Evolutionary conservation across 257 asterid species (phyloP).

Genomic region (Nyctanthes arbortristis): DNA sequence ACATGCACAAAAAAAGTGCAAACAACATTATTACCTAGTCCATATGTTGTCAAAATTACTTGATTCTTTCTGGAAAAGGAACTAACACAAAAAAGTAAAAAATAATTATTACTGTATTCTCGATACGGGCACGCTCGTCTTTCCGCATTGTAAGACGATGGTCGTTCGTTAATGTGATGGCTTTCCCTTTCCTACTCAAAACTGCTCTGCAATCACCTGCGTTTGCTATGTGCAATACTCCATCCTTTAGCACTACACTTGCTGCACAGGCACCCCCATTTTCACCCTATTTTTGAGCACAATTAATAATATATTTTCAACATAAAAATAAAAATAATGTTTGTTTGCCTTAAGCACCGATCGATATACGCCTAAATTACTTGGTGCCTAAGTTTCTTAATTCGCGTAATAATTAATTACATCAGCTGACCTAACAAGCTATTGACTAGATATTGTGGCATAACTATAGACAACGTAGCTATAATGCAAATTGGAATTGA

Average conservation of each 20-base stretch:
- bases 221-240: conserved; percentile 43
- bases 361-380: neutral
- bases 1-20: neutral
- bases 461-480: too few relatives aligned
- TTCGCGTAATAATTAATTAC: too few relatives aligned
- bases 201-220: conserved; percentile 55
- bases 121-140: conserved; percentile 48
- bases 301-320: too few relatives aligned
- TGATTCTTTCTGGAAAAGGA: neutral
- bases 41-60: neutral
- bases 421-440: neutral
- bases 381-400: neutral
- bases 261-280: conserved; percentile 60
- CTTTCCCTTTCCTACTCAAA: conserved; percentile 41
- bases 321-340: neutral
- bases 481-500: neutral
- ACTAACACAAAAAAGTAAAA: neutral
- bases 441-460: too few relatives aligned
- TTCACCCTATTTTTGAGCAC: conserved; percentile 27
- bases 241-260: conserved; percentile 46
- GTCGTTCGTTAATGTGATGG: conserved; percentile 41
- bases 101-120: conserved; percentile 31
- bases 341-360: too few relatives aligned
- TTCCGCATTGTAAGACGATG: conserved; percentile 41
- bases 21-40: neutral